Evolutionary conservation across 2,329 filamentous ascomycete genomes (phyloP), one percentile per base, ranked within the genome.

Genomic region (Acrodontium crateriforme): DNA sequence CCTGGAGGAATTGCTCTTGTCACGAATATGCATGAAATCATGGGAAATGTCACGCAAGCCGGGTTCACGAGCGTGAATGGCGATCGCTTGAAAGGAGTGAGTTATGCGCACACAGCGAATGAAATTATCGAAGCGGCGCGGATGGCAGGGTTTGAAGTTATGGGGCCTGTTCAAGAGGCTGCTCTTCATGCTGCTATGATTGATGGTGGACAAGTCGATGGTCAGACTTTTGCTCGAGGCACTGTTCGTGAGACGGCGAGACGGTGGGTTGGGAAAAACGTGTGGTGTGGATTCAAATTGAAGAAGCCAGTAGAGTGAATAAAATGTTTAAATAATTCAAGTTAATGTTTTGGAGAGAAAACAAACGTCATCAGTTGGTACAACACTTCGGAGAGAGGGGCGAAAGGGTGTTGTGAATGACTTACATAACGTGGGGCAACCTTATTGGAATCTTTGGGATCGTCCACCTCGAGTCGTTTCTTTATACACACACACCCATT

Each of bases 11-110:
- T 62, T 25, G 51, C 74, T 4, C 53, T 77, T 7, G 42, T 78
- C n/a, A 77, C 71, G 1, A 78, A 77, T 41, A 78, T 78, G 74
- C 74, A 78, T 45, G 50, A 60, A 2, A 66, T 75, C 3, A 77
- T 78, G 71, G 72, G 71, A 1, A 36, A 37, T 9, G 56, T 62
- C 10, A 67, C 63, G 15, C 70, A 73, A 42, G 73, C 73, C 0
- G 73, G 74, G 0, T 78, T 78, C 41, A 56, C 70, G 9, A 67
- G 71, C 5, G 51, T 49, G 11, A 60, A 62, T 1, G 64, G 63
- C 4, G 54, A 59, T 25, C 77, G 78, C 54, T 60, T 78, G 10
- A 54, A 69, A 25, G 69, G 70, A 1, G 58, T 52, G 16, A 77
- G 71, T 44, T 76, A 64, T 48, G 60, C 62, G 21, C 63, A 78